Evolutionary conservation across 148 eudicot genomes (phyloP).

Genomic region (Amaranthus hypochondriacus): DNA sequence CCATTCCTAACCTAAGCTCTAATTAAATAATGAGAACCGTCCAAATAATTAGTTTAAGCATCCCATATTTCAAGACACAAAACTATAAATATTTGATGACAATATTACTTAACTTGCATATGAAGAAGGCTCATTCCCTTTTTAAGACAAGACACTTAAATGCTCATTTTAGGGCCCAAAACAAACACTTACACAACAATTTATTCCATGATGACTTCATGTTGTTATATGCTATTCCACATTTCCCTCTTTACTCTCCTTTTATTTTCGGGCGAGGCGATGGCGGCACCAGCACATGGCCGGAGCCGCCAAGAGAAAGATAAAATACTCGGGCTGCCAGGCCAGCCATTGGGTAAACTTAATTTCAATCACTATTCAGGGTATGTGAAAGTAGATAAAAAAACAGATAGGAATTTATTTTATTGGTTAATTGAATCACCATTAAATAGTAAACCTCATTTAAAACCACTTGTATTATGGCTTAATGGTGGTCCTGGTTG

Average conservation of each 20-base stretch:
- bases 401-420: constrained; percentile 27
- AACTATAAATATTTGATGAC: constrained; percentile 21
- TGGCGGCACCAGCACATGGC: neutral
- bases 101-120: constrained; percentile 20
- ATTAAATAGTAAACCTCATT: neutral
- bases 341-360: constrained; percentile 20
- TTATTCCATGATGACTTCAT: neutral
- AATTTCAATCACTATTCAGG: constrained; percentile 33
- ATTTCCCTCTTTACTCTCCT: constrained; percentile 2
- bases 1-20: constrained; percentile 2
- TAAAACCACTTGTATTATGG: constrained; percentile 35
- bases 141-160: neutral
- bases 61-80: constrained; percentile 9
- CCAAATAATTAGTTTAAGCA: constrained; percentile 10
- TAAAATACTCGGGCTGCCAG: constrained; percentile 23
- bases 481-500: constrained; percentile 45
- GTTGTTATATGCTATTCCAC: neutral
- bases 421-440: constrained; percentile 37
- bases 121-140: constrained; percentile 20
- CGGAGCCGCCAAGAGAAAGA: constrained; percentile 12
- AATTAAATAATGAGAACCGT: constrained; percentile 13
- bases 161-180: constrained; percentile 2
- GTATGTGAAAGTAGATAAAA: constrained; percentile 27
- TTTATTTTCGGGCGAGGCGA: neutral
- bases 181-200: neutral